Conservation (phyloP, 768 basidiomycete species). For the Suillus spraguei region DNA sequence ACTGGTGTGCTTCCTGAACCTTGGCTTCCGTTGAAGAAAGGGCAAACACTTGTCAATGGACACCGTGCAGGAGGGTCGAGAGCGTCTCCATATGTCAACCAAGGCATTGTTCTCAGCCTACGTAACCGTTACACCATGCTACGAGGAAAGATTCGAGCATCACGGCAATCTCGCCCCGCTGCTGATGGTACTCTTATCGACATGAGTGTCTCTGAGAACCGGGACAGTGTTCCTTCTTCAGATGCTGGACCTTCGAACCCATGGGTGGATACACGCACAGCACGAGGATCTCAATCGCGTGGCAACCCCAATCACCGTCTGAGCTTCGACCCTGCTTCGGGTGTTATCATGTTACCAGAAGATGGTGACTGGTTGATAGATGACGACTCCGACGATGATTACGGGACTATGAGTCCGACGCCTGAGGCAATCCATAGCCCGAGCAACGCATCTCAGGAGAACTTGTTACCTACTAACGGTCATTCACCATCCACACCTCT, state of each 20-base stretch:
- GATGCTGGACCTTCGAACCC: constrained; percentile 49
- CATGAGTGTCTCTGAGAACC: constrained; percentile 12
- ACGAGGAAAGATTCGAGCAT: constrained; percentile 34
- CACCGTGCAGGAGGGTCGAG: constrained; percentile 35
- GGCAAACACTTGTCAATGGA: constrained; percentile 70
- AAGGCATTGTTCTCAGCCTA: constrained; percentile 82
- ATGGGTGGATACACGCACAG: constrained; percentile 55
- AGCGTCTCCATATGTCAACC: constrained; percentile 43
- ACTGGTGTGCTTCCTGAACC: constrained; percentile 92
- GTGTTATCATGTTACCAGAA: constrained; percentile 88
- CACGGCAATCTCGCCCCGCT: constrained; percentile 15
- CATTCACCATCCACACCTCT: constrained; percentile 25
- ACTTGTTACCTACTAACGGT: constrained; percentile 15
- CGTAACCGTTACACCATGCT: constrained; percentile 68
- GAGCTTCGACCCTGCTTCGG: constrained; percentile 85
- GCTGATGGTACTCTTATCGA: constrained; percentile 13
- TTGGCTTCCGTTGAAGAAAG: constrained; percentile 91
- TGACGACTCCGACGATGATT: constrained; percentile 48
- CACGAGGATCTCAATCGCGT: constrained; percentile 26
- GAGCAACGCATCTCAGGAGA: constrained; percentile 26
- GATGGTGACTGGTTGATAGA: constrained; percentile 66
- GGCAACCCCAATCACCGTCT: constrained; percentile 54
- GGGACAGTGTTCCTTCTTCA: constrained; percentile 7
- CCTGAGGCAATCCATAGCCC: constrained; percentile 24
- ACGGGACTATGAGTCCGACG: constrained; percentile 32